Evolutionary conservation across 2,329 filamentous ascomycete species (phyloP), one percentile per base, ranked within the genome.

Genomic region (Fusarium sp.): DNA sequence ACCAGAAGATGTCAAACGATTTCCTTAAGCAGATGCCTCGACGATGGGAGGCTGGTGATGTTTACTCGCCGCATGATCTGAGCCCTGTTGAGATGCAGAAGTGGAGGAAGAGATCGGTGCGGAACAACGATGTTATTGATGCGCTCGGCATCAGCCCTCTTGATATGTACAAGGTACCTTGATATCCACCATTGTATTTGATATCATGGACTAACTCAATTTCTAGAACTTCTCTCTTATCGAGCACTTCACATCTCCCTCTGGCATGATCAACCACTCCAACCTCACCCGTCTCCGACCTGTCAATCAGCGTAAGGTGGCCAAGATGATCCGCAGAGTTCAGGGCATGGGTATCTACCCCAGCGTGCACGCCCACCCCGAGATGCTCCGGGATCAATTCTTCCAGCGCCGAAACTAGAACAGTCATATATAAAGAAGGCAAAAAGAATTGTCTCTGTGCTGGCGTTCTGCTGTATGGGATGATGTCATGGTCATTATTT

Each of bases 311-410:
- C 88, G 96, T 72, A 94, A 92, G 82, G 90, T 99, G 77, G 92
- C 95, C 66, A 98, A 97, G 85, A 95, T 97, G 54, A 92, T 99
- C 74, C 86, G 96, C 71, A 88, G 96, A 73, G 91, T 93, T 20
- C 91, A 98, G 74, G 96, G 95, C 2, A 87, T 98, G 77, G 96
- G 96, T 17, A 84, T 98, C 64, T 94, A 98, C 87, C 96, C 96
- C 24, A 97, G 91, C 78, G 91, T 97, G 57, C 93, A 99, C 83
- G 85, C 86, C 71, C 96, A 99, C 82, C 96, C 96, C 5, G 92
- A 97, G 79, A 85, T 97, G 59, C 79, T 97, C 70, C 83, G 85
- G 60, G 73, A 80, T 14, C 67, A 78, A 20, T 80, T 81, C 73
- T 81, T 75, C 63, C 62, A 68, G 6, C 66, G 51, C 36, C 55